phyloP scores from a whole-genome alignment of 2,329 filamentous ascomycete genomes.

The Fusarium sp. region DNA sequence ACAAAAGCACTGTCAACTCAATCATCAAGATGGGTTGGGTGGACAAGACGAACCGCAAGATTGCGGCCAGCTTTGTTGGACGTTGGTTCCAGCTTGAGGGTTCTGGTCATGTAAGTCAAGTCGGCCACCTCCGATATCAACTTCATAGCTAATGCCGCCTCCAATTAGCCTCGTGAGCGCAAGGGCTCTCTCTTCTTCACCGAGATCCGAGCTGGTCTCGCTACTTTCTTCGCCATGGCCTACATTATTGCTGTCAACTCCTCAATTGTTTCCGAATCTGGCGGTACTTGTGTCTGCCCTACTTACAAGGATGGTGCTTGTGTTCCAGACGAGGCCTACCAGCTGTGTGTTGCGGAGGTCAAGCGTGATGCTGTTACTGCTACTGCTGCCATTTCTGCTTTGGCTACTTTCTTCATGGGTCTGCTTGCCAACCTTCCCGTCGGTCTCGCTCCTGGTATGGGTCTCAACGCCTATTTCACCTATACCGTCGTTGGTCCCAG shows the following conservation, averaged over 20 bases:
- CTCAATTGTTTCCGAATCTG: slow-evolving; percentile 70
- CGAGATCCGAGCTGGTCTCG: slow-evolving; percentile 84
- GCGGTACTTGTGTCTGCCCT: slow-evolving; percentile 82
- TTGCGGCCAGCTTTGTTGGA: slow-evolving; percentile 76
- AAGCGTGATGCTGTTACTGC: slow-evolving; percentile 86
- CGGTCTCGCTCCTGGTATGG: slow-evolving; percentile 59
- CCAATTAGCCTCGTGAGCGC: slow-evolving; percentile 71
- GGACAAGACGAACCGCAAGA: slow-evolving; percentile 64
- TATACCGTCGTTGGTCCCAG: slow-evolving; percentile 80
- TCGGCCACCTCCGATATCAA: background rate
- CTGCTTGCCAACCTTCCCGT: slow-evolving; percentile 78
- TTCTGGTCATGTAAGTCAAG: slow-evolving; percentile 78
- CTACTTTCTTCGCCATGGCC: slow-evolving; percentile 78
- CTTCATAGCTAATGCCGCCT: background rate
- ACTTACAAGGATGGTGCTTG: slow-evolving; percentile 63
- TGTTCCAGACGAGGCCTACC: slow-evolving; percentile 66
- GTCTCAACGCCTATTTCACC: slow-evolving; percentile 88
- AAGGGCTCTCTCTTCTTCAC: slow-evolving; percentile 84
- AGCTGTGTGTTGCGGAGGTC: slow-evolving; percentile 72
- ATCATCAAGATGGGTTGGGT: slow-evolving; percentile 60
- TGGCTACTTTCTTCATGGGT: slow-evolving; percentile 87
- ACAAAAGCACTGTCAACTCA: background rate
- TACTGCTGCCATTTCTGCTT: slow-evolving; percentile 83
- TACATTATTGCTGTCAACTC: slow-evolving; percentile 68
- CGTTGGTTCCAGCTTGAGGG: slow-evolving; percentile 84